A percentile compares a stretch with the other conserved stretches of the same genome.
phyloP scores from a whole-genome alignment of 345 rosid species.

The Erodium maritimum region DNA sequence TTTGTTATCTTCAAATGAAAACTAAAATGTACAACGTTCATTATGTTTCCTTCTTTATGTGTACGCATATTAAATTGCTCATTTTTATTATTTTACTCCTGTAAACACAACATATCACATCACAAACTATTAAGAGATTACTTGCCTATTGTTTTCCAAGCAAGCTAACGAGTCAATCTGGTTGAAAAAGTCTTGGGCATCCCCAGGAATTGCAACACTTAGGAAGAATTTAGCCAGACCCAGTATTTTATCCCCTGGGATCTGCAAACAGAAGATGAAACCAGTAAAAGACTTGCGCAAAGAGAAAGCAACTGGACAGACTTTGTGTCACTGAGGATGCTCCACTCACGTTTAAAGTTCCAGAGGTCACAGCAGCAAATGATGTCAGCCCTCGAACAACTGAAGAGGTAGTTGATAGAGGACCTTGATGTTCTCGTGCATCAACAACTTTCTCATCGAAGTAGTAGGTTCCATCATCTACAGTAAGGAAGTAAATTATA shows the following conservation, averaged over 20 bases:
- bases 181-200: slow-evolving; percentile 65
- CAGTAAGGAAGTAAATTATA: slow-evolving; percentile 8
- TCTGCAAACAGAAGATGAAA: slow-evolving; percentile 40
- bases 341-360: slow-evolving; percentile 47
- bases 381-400: slow-evolving; percentile 72
- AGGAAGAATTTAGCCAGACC: slow-evolving; percentile 88
- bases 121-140: neutral
- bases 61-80: neutral
- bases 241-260: slow-evolving; percentile 60
- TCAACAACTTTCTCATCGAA: slow-evolving; percentile 59
- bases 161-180: slow-evolving; percentile 76
- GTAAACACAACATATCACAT: neutral
- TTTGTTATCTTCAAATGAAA: neutral
- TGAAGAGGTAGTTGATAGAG: slow-evolving; percentile 70
- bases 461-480: slow-evolving; percentile 80
- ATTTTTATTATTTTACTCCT: no score
- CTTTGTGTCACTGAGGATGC: slow-evolving; percentile 1
- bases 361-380: slow-evolving; percentile 49
- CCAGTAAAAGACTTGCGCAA: slow-evolving; percentile 6
- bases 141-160: slow-evolving; percentile 74
- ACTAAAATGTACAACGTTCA: neutral
- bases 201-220: slow-evolving; percentile 79
- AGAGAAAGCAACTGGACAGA: slow-evolving; percentile 4
- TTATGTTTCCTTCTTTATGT: no score
- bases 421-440: slow-evolving; percentile 39